Evolutionary conservation across 1,284 basidiomycete species (phyloP).

Genomic region (Schizophyllum amplum): DNA sequence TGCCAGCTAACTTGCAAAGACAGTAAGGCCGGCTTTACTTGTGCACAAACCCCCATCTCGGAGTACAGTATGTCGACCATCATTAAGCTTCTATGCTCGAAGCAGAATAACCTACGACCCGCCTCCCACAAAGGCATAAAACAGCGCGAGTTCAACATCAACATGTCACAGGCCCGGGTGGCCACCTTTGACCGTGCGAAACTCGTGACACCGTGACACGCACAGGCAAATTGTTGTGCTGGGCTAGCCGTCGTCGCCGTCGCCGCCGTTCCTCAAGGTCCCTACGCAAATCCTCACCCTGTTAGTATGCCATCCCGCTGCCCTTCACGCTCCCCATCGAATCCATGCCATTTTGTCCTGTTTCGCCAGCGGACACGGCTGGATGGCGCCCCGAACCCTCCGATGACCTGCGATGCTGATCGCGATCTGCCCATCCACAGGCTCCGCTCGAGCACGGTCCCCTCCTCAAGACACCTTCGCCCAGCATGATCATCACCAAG

Average conservation of each 20-base stretch:
- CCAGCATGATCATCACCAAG: conserved; percentile 85
- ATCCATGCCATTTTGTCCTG: background rate
- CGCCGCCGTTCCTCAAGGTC: background rate
- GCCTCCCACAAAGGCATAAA: background rate
- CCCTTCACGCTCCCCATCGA: background rate
- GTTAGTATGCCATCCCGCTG: background rate
- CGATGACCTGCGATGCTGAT: background rate
- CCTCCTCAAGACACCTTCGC: conserved; percentile 23
- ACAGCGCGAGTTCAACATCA: background rate
- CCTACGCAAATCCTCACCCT: background rate
- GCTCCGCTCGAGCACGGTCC: background rate
- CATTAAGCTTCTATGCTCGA: too few relatives aligned
- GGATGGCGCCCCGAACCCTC: background rate
- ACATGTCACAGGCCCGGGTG: background rate
- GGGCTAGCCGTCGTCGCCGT: background rate
- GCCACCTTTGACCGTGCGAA: background rate
- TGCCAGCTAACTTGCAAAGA: too few relatives aligned
- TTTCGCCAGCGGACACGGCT: background rate
- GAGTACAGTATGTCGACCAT: too few relatives aligned
- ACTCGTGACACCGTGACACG: background rate
- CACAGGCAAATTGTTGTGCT: background rate
- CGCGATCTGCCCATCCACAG: background rate
- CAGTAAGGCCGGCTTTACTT: too few relatives aligned
- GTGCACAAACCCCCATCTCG: too few relatives aligned
- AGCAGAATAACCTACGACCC: too few relatives aligned